Evolutionary conservation across 208 protist genomes (phyloP), one percentile per base, ranked within the genome.

Genomic region (Angomonas ambiguus): DNA sequence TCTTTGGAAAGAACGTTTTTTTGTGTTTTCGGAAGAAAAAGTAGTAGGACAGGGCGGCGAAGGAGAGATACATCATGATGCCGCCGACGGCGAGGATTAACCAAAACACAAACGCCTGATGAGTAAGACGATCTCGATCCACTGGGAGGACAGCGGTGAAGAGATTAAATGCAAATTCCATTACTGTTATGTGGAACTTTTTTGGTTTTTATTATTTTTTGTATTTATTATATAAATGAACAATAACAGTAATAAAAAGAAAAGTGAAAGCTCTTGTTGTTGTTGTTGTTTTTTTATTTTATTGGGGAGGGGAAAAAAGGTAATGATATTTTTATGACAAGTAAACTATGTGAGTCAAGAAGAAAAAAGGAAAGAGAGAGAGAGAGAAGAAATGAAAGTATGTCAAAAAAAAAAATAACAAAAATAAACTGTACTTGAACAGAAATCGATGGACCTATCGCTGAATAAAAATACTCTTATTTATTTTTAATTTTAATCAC

Each of bases 91-190:
- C 71, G 30, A 93, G 80, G 48, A 93, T 79, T 11, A 89, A 74
- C 86, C 83, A 92, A 45, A 77, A 88, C 41, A 84, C 57, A 59
- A 90, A 79, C 38, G 84, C 64, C 77, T 92, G 83, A 41, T 85
- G 78, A 11, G 64, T 71, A 31, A 92, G 33, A 5, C 65, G 74
- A 25, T 84, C 65, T 33, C 34, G 56, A 57, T 92, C 83, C 64
- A 92, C 78, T 31, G 83, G 80, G 18, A 90, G 62, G 13, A 86
- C 58, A 16, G 81, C 38, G n/a, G 76, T 65, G 67, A 83, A 86
- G 13, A 90, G 27, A 51, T 83, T 63, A 63, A 89, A 92, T n/a
- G 74, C 77, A 24, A 83, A 59, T 34, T 90, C 86, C 82, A 86
- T 92, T 8, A 16, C 27, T 25, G 3, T 33, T 18, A 24, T 18